Conservation (phyloP, 345 rosid genomes). For the Salix viminalis region DNA sequence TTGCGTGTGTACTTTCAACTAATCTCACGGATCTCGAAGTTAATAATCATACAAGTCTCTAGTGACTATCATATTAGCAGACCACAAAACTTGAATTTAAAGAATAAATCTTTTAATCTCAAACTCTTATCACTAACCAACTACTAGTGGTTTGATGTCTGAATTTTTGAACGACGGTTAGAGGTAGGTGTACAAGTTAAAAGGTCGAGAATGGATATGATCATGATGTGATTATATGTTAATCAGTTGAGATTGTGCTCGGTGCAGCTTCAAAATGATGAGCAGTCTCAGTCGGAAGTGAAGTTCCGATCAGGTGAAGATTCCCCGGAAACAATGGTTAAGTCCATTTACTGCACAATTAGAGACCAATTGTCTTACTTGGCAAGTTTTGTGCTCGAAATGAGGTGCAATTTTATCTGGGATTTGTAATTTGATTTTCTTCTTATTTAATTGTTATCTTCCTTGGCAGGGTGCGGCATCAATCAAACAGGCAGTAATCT, state of each 20-base stretch:
- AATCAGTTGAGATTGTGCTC: not conserved
- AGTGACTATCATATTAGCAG: too few species aligned
- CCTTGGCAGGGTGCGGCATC: constrained; percentile 21
- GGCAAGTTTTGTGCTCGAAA: constrained; percentile 26
- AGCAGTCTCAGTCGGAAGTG: constrained; percentile 36
- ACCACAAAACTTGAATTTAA: too few species aligned
- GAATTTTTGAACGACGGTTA: not conserved
- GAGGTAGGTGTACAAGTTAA: too few species aligned
- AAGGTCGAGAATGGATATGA: not conserved
- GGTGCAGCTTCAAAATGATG: constrained; percentile 49
- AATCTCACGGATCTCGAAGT: too few species aligned
- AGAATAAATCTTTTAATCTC: too few species aligned
- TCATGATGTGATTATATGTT: not conserved
- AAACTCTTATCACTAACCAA: too few species aligned
- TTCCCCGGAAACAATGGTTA: constrained; percentile 37
- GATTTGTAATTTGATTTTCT: not conserved
- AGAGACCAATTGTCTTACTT: not conserved
- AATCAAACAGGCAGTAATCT: constrained; percentile 12
- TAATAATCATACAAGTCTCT: too few species aligned
- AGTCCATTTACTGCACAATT: constrained; percentile 38
- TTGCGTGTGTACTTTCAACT: too few species aligned
- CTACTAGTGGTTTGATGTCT: not conserved
- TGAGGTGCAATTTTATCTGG: not conserved
- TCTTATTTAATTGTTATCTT: not conserved
- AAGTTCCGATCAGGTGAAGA: constrained; percentile 46